Percentiles rank a stretch among this genome's conserved stretches.
Conservation (phyloP, 2,329 filamentous ascomycete genomes). For the Whalleya microplaca region DNA sequence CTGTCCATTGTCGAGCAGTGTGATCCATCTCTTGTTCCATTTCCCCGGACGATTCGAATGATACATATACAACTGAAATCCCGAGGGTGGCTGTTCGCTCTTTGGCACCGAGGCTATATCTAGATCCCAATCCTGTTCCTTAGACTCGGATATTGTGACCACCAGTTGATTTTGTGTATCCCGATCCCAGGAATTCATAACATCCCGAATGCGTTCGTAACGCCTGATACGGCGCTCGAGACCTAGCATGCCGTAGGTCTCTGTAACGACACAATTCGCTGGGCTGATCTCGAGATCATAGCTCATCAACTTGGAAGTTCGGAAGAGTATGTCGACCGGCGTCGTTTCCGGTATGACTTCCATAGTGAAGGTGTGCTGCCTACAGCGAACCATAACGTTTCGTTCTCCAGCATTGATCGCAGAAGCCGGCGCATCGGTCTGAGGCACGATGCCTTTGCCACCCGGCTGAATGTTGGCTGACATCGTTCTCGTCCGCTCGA, state of each 20-base stretch:
- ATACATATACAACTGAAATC: slow-evolving; percentile 72
- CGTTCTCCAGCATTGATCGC: slow-evolving; percentile 80
- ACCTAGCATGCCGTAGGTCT: slow-evolving; percentile 75
- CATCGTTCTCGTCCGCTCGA: slow-evolving; percentile 32
- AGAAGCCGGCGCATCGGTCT: slow-evolving; percentile 76
- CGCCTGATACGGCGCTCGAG: slow-evolving; percentile 81
- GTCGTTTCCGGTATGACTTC: slow-evolving; percentile 76
- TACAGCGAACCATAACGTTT: slow-evolving; percentile 73
- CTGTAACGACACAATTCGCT: slow-evolving; percentile 71
- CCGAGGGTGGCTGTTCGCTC: slow-evolving; percentile 61
- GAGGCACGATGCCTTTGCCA: slow-evolving; percentile 51
- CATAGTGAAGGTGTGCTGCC: slow-evolving; percentile 70
- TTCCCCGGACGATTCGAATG: slow-evolving; percentile 82
- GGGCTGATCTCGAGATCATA: slow-evolving; percentile 62
- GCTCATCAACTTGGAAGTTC: slow-evolving; percentile 65
- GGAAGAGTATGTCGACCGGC: slow-evolving; percentile 70
- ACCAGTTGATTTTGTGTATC: slow-evolving; percentile 77
- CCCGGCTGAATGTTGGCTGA: slow-evolving; percentile 45
- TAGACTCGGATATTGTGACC: slow-evolving; percentile 62
- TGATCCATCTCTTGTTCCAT: slow-evolving; percentile 86
- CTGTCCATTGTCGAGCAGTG: slow-evolving; percentile 75
- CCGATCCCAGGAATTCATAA: slow-evolving; percentile 90
- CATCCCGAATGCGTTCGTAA: slow-evolving; percentile 84
- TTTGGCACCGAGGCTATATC: slow-evolving; percentile 66
- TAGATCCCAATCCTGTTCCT: slow-evolving; percentile 63